Percentiles rank a stretch among this genome's conserved stretches.
Evolutionary conservation across 805 yeast species (phyloP).

Genomic region (Yarrowia sp.): DNA sequence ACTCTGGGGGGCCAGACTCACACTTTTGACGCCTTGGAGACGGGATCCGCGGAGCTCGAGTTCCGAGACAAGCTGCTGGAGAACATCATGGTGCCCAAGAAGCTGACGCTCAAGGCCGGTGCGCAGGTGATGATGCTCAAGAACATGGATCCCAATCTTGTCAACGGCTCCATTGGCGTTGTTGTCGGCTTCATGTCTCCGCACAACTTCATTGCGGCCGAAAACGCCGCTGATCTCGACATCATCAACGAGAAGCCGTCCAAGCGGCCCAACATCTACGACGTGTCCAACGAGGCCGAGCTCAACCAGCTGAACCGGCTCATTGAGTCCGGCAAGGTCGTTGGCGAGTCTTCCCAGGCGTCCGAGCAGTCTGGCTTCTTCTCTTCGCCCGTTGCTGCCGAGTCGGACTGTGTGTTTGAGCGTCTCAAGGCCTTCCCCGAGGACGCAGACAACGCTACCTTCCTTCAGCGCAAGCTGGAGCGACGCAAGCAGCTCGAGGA

Average conservation of each 20-base stretch:
- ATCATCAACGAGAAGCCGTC: background rate
- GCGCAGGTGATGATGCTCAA: constrained; percentile 95
- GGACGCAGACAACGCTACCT: constrained; percentile 28
- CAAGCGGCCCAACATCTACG: background rate
- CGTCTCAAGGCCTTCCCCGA: constrained; percentile 22
- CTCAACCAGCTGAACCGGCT: background rate
- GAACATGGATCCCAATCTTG: constrained; percentile 71
- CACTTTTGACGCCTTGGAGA: constrained; percentile 50
- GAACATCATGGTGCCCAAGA: constrained; percentile 68
- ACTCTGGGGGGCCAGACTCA: constrained; percentile 49
- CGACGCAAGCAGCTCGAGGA: constrained; percentile 1
- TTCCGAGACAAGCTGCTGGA: constrained; percentile 46
- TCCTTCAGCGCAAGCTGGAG: background rate
- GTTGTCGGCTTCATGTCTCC: constrained; percentile 55
- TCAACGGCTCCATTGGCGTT: constrained; percentile 88
- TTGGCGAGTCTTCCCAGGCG: constrained; percentile 1
- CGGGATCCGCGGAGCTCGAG: constrained; percentile 32
- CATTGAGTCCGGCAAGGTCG: background rate
- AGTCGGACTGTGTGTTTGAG: constrained; percentile 18
- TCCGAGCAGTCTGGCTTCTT: background rate
- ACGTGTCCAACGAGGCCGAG: background rate
- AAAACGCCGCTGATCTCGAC: constrained; percentile 22
- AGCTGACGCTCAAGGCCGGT: constrained; percentile 65
- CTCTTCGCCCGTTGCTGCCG: background rate
- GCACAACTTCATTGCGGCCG: constrained; percentile 29